phyloP scores from a whole-genome alignment of 768 basidiomycete genomes.

The Calocybe gangraenosa region DNA sequence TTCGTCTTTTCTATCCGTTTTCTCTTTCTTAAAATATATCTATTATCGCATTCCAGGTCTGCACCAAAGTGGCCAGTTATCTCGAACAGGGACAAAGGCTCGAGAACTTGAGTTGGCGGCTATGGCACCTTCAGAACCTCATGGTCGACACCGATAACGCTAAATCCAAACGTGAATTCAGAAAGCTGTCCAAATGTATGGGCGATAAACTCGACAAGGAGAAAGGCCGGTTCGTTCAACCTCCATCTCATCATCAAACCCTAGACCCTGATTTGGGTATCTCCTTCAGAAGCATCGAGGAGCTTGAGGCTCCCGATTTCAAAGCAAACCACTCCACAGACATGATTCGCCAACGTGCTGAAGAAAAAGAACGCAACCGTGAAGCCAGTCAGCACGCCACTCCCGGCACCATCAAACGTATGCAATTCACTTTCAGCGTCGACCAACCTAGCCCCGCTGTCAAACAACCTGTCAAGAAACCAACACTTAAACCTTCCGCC shows the following conservation, averaged over 20 bases:
- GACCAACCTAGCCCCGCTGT: constrained; percentile 59
- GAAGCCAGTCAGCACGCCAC: constrained; percentile 60
- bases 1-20: constrained; percentile 25
- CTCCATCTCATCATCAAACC: constrained; percentile 18
- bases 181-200: constrained; percentile 85
- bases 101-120: constrained; percentile 89
- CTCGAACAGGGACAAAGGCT: constrained; percentile 89
- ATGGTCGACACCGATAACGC: constrained; percentile 92
- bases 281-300: constrained; percentile 67
- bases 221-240: constrained; percentile 70
- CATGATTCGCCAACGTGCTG: constrained; percentile 75
- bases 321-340: constrained; percentile 76
- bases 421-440: constrained; percentile 88
- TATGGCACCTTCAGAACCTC: constrained; percentile 89
- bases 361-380: constrained; percentile 76
- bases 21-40: not conserved
- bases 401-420: constrained; percentile 76
- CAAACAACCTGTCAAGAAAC: constrained; percentile 52
- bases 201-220: constrained; percentile 91
- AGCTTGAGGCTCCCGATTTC: constrained; percentile 81
- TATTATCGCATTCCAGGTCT: constrained; percentile 48
- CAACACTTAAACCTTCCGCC: constrained; percentile 59
- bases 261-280: constrained; percentile 28
- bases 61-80: constrained; percentile 86
- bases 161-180: constrained; percentile 85